phyloP scores from a whole-genome alignment of 305 asterid species.

The Stenogyne calaminthoides region DNA sequence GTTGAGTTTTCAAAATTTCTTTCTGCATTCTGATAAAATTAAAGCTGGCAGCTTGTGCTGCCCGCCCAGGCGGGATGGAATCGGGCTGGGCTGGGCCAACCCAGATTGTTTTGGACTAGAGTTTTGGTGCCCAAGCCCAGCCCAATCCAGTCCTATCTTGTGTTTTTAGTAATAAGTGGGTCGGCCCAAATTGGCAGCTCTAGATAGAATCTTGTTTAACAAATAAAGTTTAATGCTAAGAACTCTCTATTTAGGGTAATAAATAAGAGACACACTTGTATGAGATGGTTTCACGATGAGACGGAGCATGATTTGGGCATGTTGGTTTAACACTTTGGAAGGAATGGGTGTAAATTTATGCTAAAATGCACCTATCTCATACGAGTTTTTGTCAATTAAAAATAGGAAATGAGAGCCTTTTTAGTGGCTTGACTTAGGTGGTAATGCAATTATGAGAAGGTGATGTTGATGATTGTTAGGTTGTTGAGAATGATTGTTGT shows the following conservation, averaged over 20 bases:
- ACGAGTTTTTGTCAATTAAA: no score
- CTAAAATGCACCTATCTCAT: no score
- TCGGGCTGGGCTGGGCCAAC: not conserved
- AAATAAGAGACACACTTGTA: no score
- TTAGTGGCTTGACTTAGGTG: not conserved
- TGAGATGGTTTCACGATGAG: no score
- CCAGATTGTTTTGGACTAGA: not conserved
- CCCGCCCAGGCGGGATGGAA: not conserved
- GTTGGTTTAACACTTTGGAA: no score
- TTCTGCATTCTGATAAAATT: not conserved
- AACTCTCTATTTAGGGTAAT: not conserved
- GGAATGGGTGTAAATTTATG: no score
- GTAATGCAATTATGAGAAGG: slow-evolving; percentile 23
- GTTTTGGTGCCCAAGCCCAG: not conserved
- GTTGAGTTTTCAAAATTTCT: slow-evolving; percentile 8
- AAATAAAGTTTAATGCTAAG: not conserved
- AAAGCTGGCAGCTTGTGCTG: not conserved
- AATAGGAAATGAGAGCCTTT: not conserved
- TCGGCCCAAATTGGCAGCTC: not conserved
- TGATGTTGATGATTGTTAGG: slow-evolving; percentile 32
- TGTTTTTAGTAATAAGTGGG: not conserved
- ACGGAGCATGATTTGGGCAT: no score
- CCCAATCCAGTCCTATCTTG: not conserved
- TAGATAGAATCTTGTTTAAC: not conserved
- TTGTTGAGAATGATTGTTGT: slow-evolving; percentile 37